These are phyloP conservation scores for Phaeodactylum tricornutum DNA, from an alignment of 108 stramenopile species.

Conservation along the genomic window DNA sequence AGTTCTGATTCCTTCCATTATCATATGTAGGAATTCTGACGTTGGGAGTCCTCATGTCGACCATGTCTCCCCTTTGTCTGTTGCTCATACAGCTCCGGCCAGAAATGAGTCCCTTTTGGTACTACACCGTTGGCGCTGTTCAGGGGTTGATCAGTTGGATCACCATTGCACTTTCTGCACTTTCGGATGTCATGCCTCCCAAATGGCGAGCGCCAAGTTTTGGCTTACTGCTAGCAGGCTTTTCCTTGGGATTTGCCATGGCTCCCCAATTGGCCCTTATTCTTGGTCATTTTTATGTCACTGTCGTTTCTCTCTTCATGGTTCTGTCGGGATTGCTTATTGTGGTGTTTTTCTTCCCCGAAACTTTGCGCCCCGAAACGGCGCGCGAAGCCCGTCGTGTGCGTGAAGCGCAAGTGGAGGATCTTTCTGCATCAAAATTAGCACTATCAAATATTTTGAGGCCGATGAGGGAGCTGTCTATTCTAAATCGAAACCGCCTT, in stretches of 20 bases:
- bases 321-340: constrained; percentile 36
- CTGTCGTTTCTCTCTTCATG: constrained; percentile 32
- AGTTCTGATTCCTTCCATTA: no score
- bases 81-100: constrained; percentile 45
- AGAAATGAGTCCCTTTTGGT: constrained; percentile 45
- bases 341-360: constrained; percentile 45
- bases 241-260: constrained; percentile 38
- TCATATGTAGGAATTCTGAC: constrained; percentile 33
- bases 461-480: constrained; percentile 59
- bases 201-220: constrained; percentile 63
- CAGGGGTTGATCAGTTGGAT: constrained; percentile 66
- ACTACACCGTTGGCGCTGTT: constrained; percentile 39
- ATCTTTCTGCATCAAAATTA: not conserved
- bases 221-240: constrained; percentile 65
- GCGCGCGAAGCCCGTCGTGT: constrained; percentile 28
- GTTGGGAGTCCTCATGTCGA: constrained; percentile 35
- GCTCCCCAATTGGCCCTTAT: constrained; percentile 46
- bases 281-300: constrained; percentile 42
- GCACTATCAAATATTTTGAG: constrained; percentile 13
- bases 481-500: constrained; percentile 63
- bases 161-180: constrained; percentile 48
- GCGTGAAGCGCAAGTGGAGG: constrained; percentile 3
- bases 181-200: constrained; percentile 69
- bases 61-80: constrained; percentile 38
- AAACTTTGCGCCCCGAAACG: constrained; percentile 51